A percentile compares a stretch with the other conserved stretches of the same genome.
phyloP scores from a whole-genome alignment of 352 stramenopile species.

The Pseudoperonospora humuli region DNA sequence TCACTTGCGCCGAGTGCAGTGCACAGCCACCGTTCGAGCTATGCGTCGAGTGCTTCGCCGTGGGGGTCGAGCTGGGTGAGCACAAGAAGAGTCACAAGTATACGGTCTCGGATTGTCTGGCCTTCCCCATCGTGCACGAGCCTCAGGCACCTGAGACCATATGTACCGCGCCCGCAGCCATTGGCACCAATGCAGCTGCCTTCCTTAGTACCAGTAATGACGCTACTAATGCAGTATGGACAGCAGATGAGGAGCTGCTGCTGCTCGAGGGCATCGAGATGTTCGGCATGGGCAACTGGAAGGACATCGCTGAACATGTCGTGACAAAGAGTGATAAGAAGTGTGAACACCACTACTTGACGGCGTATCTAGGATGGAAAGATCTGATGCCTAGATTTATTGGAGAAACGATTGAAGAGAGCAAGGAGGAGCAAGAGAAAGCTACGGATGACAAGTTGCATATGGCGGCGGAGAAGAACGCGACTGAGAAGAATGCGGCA shows the following conservation, averaged over 20 bases:
- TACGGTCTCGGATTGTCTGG: slow-evolving; percentile 74
- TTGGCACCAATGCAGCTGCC: slow-evolving; percentile 15
- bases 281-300: slow-evolving; percentile 97
- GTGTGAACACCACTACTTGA: slow-evolving; percentile 87
- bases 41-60: slow-evolving; percentile 94
- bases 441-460: not conserved
- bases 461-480: slow-evolving; percentile 26
- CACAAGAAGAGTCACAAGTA: slow-evolving; percentile 82
- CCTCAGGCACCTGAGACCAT: slow-evolving; percentile 9
- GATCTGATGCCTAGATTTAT: slow-evolving; percentile 65
- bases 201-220: slow-evolving; percentile 4
- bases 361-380: slow-evolving; percentile 53
- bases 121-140: slow-evolving; percentile 66
- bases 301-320: slow-evolving; percentile 85
- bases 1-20: slow-evolving; percentile 73
- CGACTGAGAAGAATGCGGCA: slow-evolving; percentile 11
- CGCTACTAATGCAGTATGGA: slow-evolving; percentile 63
- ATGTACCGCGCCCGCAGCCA: slow-evolving; percentile 2
- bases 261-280: slow-evolving; percentile 94
- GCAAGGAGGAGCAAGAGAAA: slow-evolving; percentile 11
- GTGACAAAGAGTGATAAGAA: slow-evolving; percentile 82
- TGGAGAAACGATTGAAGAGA: slow-evolving; percentile 31
- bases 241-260: slow-evolving; percentile 92
- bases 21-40: slow-evolving; percentile 60
- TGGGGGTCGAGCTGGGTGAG: slow-evolving; percentile 64